Evolutionary conservation across 345 rosid genomes (phyloP), one percentile per base, ranked within the genome.

Genomic region (Hibiscus mutabilis): DNA sequence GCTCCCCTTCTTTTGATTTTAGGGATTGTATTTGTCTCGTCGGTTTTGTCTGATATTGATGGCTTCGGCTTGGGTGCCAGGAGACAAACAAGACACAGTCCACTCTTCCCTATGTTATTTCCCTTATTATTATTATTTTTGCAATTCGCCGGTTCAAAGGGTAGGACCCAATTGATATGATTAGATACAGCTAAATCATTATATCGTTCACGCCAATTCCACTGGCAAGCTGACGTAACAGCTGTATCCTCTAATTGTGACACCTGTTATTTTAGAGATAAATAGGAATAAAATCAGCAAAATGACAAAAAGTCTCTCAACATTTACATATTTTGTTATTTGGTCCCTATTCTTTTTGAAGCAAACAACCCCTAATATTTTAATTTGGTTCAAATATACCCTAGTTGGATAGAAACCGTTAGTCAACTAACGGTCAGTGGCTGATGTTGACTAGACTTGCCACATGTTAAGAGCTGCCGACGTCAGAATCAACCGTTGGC

Each of bases 191-290:
- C n/a, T 14, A 57, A 27, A 24, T 57, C 73, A 60, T 52, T 69
- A 8, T 52, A 31, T 40, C 21, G 59, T 75, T 71, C 71, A 51
- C 71, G 65, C 72, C 35, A 49, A 3, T 10, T n/a, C 57, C 14
- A 9, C 33, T 76, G 21, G 5, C 14, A 51, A 2, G n/a, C 76
- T 63, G 76, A 75, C 79, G 66, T 67, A n/a, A 37, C 33, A 25
- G 31, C 0, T 44, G 27, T 27, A 49, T 6, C 27, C 52, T 51
- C 19, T 53, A 14, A 40, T 33, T 3, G n/a, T 18, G 65, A 22
- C 60, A 57, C 5, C 31, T 57, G 31, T 12, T 22, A 57, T 22
- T 22, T 22, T 0, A 8, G 4, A 55, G 13, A 55, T 9, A 6
- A 19, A 9, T 2, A 55, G 4, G 12, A 51, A 51, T n/a, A 51